Base-by-base conservation (phyloP, 1,284 basidiomycete species). In the Apiotrichum siamense region DNA sequence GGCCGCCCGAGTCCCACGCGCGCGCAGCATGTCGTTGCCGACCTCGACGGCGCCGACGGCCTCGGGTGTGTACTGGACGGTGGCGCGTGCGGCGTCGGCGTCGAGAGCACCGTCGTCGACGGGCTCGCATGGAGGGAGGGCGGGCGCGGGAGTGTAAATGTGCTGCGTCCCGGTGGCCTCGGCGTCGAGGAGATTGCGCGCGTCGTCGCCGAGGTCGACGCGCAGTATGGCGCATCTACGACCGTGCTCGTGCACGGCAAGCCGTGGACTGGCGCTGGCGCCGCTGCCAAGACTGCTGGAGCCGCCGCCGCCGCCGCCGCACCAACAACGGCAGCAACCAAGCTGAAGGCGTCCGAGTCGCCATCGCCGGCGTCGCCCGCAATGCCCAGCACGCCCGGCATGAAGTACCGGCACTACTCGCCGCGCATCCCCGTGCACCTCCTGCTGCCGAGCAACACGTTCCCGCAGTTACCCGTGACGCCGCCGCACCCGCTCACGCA, bases 391-490 rank as follows among this genome's bases (percentile, higher is more conserved):
- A 98, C 96, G 0, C 96, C 96, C 0, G 96, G 96, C n/a, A 97
- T 97, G 93, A 99, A 99, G 75, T 99, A 99, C 72, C 81, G 87
- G 46, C 96, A 99, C 75, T 99, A 99, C 70, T 88, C 92, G 24
- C 94, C 94, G 1, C 77, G 83, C 1, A 83, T 90, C 12, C 88
- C 90, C 3, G 86, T 93, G 20, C 82, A 81, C 24, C 78, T 96
- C 7, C 75, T 94, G 25, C 77, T 81, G 50, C 83, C 84, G 1
- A 64, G 55, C 54, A 67, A 65, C 51, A 60, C 58, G 10, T 75
- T 47, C 61, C 72, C 49, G 73, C 78, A 18, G 48, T 59, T 77
- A 76, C 3, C 67, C 82, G 31, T 71, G 68, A 47, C 53, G 49
- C 63, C 56, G 38, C 42, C 41, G 1, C n/a, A n/a, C n/a, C n/a